A percentile compares a stretch with the other conserved stretches of the same genome.
Evolutionary conservation across 2,329 filamentous ascomycete species (phyloP).

Genomic region (Chrysosphaeria jannelii): DNA sequence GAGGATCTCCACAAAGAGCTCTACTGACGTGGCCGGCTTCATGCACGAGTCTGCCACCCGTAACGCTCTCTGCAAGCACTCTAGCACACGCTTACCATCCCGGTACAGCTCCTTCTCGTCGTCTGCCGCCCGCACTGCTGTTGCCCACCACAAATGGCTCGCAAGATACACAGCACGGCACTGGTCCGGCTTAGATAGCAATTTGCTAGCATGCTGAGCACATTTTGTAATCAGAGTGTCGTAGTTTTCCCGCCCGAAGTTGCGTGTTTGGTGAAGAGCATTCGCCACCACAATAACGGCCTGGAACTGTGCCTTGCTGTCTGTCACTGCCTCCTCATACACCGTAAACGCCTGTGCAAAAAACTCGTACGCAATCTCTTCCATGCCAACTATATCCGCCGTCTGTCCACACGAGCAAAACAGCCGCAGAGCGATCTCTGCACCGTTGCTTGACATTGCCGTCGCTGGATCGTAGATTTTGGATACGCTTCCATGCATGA

Average conservation of each 20-base stretch:
- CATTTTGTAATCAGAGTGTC: constrained; percentile 97
- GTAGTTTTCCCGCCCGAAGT: constrained; percentile 92
- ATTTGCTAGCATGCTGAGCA: constrained; percentile 81
- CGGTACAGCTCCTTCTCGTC: constrained; percentile 81
- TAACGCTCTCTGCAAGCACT: constrained; percentile 82
- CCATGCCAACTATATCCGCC: constrained; percentile 68
- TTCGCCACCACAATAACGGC: constrained; percentile 84
- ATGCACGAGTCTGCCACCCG: constrained; percentile 95
- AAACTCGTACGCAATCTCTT: constrained; percentile 93
- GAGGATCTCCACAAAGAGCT: constrained; percentile 92
- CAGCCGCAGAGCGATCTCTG: constrained; percentile 64
- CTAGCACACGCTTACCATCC: constrained; percentile 85
- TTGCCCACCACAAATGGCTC: constrained; percentile 94
- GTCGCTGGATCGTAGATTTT: constrained; percentile 69
- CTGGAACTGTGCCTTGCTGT: constrained; percentile 91
- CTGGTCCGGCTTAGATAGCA: constrained; percentile 93
- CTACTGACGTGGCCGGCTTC: constrained; percentile 90
- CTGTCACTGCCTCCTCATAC: constrained; percentile 86
- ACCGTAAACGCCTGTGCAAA: constrained; percentile 96
- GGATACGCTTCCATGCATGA: constrained; percentile 69
- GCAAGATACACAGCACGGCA: constrained; percentile 89
- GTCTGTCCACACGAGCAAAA: constrained; percentile 84
- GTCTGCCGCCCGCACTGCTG: constrained; percentile 52
- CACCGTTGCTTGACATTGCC: constrained; percentile 8
- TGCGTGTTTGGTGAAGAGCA: constrained; percentile 59